Evolutionary conservation across 2,329 filamentous ascomycete species (phyloP), one percentile per base, ranked within the genome.

Genomic region (Nothophaeocryptopus gaeumannii): DNA sequence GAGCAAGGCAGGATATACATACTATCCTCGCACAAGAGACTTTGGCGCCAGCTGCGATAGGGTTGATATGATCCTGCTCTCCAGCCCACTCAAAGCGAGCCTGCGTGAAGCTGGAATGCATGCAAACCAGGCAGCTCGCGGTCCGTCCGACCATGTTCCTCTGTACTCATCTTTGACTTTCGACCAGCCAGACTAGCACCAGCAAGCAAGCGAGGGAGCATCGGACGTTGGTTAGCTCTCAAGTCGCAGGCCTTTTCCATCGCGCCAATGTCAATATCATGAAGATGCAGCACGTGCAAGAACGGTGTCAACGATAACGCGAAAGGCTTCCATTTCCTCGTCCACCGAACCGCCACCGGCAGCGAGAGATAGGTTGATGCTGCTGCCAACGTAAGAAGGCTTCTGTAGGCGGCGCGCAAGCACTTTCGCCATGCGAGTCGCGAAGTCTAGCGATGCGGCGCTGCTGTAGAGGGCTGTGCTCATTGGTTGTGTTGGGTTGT

Each of bases 281-380:
- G 32, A n/a, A 37, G 33, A 45, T 8, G 20, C 15, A 9, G 37
- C 45, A 13, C 36, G 37, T 37, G 73, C 72, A 65, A 84, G 73
- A 11, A 91, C 79, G 39, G 87, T 81, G 51, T 86, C 80, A 30
- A 91, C 83, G 35, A 95, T 82, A 56, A 79, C 80, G 63, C 81
- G 83, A 61, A 96, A 85, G 0, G 86, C 89, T 65, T 92, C 89
- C 83, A 96, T 91, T 73, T 97, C 92, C 74, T 97, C 93, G 66
- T 96, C 91, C 5, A 92, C 82, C 0, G 83, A 87, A 14, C 89
- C 86, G 8, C 89, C 89, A 62, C 90, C 80, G 2, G 85, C 86
- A 5, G 84, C 79, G 62, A 78, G 82, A 11, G 81, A 80, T 56
- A 96, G 83, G 58, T 85, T 89, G 62, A 95, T 83, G 31, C 90